Conservation (phyloP, 768 basidiomycete species). For the Russula vinacea region DNA sequence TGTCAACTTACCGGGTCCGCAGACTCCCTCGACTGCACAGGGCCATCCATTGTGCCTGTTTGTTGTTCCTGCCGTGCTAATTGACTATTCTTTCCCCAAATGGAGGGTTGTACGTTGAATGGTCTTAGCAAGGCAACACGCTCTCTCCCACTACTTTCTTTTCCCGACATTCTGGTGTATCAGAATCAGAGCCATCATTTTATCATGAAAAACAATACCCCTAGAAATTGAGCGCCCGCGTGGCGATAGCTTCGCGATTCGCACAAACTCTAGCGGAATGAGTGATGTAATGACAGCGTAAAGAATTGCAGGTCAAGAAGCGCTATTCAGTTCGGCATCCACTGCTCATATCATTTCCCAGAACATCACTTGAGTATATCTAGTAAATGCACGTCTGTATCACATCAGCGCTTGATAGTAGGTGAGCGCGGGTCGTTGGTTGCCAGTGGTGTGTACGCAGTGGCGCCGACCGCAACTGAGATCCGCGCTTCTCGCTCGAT, state of each 20-base stretch:
- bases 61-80: neutral
- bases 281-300: neutral
- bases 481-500: slow-evolving; percentile 31
- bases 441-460: neutral
- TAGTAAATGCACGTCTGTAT: slow-evolving; percentile 10
- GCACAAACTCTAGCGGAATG: neutral
- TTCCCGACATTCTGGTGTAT: neutral
- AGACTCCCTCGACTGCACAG: neutral
- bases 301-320: neutral
- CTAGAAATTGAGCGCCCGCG: neutral
- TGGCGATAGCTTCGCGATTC: slow-evolving; percentile 1
- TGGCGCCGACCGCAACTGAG: neutral
- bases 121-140: neutral
- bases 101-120: neutral
- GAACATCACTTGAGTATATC: slow-evolving; percentile 1
- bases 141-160: neutral
- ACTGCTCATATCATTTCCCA: neutral
- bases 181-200: neutral
- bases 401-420: neutral
- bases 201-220: neutral
- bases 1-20: neutral
- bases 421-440: slow-evolving; percentile 2
- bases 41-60: neutral
- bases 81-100: neutral
- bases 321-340: neutral